These are phyloP conservation scores for Thalassiosira ordinaria DNA, from an alignment of 352 stramenopile species.

Conservation along the genomic window DNA sequence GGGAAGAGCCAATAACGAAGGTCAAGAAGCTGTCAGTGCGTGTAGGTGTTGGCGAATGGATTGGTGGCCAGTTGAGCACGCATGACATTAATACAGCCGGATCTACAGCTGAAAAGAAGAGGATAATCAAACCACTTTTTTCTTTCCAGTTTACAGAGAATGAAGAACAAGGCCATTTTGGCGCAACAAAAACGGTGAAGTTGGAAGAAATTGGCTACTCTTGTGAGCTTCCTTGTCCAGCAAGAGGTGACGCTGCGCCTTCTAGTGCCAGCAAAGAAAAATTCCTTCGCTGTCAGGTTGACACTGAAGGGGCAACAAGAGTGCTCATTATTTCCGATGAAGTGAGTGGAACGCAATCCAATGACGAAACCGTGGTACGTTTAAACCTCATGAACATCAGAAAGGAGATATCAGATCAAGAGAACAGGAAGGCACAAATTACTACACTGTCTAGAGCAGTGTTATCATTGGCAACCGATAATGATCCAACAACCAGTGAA, in stretches of 20 bases:
- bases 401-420: slow-evolving; percentile 67
- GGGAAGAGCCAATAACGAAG: slow-evolving; percentile 86
- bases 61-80: slow-evolving; percentile 17
- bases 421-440: slow-evolving; percentile 53
- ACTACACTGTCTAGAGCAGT: slow-evolving; percentile 48
- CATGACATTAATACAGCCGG: not conserved
- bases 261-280: slow-evolving; percentile 34
- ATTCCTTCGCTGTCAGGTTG: slow-evolving; percentile 75
- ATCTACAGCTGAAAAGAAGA: slow-evolving; percentile 20
- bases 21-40: slow-evolving; percentile 78
- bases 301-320: slow-evolving; percentile 80
- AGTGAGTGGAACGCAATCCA: slow-evolving; percentile 28
- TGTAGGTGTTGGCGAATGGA: slow-evolving; percentile 56
- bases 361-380: slow-evolving; percentile 65
- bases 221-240: slow-evolving; percentile 66
- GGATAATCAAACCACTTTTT: slow-evolving; percentile 31
- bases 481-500: not conserved
- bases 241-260: slow-evolving; percentile 27
- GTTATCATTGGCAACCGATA: not conserved
- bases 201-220: slow-evolving; percentile 85
- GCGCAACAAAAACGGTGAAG: slow-evolving; percentile 70
- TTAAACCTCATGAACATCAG: slow-evolving; percentile 65
- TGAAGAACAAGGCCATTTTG: slow-evolving; percentile 83
- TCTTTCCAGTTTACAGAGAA: slow-evolving; percentile 78
- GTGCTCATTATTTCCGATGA: slow-evolving; percentile 83